Evolutionary conservation across 2,329 filamentous ascomycete genomes (phyloP).

Genomic region (Shiraia sp.): DNA sequence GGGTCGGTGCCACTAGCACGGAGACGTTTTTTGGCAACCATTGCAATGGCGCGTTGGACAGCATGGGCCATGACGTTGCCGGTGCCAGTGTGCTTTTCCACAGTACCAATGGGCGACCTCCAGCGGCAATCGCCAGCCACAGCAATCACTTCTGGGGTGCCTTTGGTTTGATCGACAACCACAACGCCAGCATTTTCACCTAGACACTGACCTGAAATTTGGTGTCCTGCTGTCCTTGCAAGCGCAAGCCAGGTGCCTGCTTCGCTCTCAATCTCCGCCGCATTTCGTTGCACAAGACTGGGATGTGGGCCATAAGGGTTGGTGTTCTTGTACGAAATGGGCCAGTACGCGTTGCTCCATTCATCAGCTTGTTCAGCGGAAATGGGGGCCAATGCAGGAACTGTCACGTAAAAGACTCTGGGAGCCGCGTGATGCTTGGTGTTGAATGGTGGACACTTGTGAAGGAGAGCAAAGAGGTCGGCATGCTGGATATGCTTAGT

Average conservation of each 20-base stretch:
- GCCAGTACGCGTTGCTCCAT: constrained; percentile 81
- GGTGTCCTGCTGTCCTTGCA: constrained; percentile 65
- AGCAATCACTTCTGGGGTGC: constrained; percentile 63
- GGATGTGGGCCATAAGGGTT: constrained; percentile 86
- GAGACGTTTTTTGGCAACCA: constrained; percentile 68
- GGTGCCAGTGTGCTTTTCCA: constrained; percentile 42
- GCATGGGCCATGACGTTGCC: constrained; percentile 80
- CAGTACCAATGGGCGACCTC: constrained; percentile 47
- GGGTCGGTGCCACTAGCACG: constrained; percentile 40
- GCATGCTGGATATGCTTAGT: constrained; percentile 56
- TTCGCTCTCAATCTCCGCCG: constrained; percentile 68
- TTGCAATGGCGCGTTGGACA: constrained; percentile 77
- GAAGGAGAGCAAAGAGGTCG: constrained; percentile 46
- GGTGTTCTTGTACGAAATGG: constrained; percentile 82
- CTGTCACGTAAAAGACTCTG: constrained; percentile 65
- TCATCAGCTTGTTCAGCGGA: constrained; percentile 73
- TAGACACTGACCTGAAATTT: constrained; percentile 60
- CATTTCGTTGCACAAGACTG: constrained; percentile 70
- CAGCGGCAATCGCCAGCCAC: constrained; percentile 78
- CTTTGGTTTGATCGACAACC: constrained; percentile 64
- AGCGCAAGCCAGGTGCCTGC: constrained; percentile 69
- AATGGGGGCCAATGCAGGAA: constrained; percentile 74
- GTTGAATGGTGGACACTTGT: constrained; percentile 46
- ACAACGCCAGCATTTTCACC: constrained; percentile 76
- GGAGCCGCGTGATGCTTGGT: constrained; percentile 48